Evolutionary conservation across 345 rosid genomes (phyloP), one percentile per base, ranked within the genome.

Genomic region (Noccaea bulbosa): DNA sequence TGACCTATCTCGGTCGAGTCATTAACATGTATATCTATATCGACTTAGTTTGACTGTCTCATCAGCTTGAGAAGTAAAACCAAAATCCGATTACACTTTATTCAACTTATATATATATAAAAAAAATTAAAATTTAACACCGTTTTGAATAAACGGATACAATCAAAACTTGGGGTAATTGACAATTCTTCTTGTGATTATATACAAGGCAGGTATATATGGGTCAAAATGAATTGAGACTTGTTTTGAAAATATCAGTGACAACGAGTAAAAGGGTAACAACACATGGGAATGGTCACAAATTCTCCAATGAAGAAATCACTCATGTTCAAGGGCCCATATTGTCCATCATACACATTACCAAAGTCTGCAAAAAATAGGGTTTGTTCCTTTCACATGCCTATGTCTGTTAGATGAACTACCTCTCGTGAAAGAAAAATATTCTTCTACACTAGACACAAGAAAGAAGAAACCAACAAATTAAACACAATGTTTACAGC

Each of bases 231-330:
- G 24, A 61, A 55, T 41, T 69, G 52, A 37, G 66, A 20, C 30
- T 45, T 62, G 74, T 5, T 62, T 53, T 30, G 34, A 55, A 47
- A 43, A 52, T 24, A 60, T 22, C 4, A 38, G 15, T 75, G 70
- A 48, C 27, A 62, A 52, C 37, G 59, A 67, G 77, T 72, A 53
- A 76, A 66, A 24, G 65, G 50, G 60, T 57, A 72, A 83, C 83
- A 81, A 83, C 83, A 81, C 80, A 79, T 74, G 81, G 77, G 70
- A 53, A 65, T 62, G 72, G 81, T 59, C 73, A 68, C 70, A 72
- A 49, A 75, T 71, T 75, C 69, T 58, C 59, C 37, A 51, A 44
- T 62, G 68, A 62, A 65, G 46, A 72, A 46, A 56, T 74, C 76
- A 62, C 37, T 62, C 75, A 74, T 46, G 44, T 55, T 61, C 65